Evolutionary conservation across 2,329 filamentous ascomycete species (phyloP).

Genomic region (Didymella keratinophila): DNA sequence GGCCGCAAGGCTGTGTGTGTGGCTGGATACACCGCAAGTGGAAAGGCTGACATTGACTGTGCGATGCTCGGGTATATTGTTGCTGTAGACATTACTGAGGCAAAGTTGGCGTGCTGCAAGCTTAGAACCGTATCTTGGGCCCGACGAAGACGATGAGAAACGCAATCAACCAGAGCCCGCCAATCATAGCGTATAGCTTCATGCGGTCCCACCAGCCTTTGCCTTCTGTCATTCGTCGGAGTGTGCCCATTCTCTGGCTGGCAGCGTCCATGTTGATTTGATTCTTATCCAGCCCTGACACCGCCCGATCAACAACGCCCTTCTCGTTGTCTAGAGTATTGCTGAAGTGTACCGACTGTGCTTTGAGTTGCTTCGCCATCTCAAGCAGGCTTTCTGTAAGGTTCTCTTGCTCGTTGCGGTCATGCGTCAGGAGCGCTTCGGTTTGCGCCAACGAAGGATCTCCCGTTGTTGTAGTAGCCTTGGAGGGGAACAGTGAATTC

Average conservation of each 20-base stretch:
- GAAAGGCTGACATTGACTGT: conserved; percentile 9
- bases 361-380: conserved; percentile 80
- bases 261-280: conserved; percentile 79
- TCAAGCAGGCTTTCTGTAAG: conserved; percentile 82
- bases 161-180: conserved; percentile 78
- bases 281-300: conserved; percentile 78
- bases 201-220: conserved; percentile 86
- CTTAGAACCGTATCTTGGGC: conserved; percentile 86
- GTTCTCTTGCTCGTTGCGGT: conserved; percentile 82
- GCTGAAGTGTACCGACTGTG: conserved; percentile 75
- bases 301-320: conserved; percentile 73
- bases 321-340: conserved; percentile 76
- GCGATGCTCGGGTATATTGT: conserved; percentile 13
- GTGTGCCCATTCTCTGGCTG: conserved; percentile 75
- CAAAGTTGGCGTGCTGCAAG: conserved; percentile 8
- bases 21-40: neutral
- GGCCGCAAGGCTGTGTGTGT: conserved; percentile 3
- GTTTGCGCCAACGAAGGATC: conserved; percentile 43
- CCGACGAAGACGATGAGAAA: conserved; percentile 83
- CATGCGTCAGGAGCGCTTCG: conserved; percentile 77
- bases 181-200: conserved; percentile 84
- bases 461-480: conserved; percentile 35
- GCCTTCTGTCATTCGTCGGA: conserved; percentile 84
- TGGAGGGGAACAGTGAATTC: conserved; percentile 54
- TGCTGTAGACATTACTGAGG: conserved; percentile 2